Conservation (phyloP, 1,284 basidiomycete genomes). For the Ustilago nuda region DNA sequence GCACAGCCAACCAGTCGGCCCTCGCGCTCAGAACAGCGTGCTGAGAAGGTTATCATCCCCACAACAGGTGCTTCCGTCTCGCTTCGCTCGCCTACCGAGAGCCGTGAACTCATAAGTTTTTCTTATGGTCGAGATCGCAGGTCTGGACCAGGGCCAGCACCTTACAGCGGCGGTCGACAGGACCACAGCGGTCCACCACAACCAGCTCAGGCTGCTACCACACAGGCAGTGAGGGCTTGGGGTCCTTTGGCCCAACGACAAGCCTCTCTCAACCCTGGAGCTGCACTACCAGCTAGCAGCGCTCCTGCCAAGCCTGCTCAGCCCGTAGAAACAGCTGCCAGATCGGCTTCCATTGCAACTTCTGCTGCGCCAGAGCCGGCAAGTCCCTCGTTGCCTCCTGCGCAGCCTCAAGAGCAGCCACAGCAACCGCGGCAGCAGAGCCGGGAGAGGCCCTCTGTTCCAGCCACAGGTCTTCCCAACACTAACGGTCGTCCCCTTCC, state of each 20-base stretch:
- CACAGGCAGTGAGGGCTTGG: constrained; percentile 54
- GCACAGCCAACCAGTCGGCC: constrained; percentile 21
- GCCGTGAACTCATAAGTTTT: constrained; percentile 25
- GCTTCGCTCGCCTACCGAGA: constrained; percentile 44
- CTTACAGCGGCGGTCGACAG: constrained; percentile 26
- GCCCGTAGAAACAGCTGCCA: constrained; percentile 19
- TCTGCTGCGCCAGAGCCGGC: constrained; percentile 12
- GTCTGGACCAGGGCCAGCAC: constrained; percentile 14
- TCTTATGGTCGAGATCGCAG: constrained; percentile 44
- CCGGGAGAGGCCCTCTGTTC: constrained; percentile 4
- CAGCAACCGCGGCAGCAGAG: constrained; percentile 13
- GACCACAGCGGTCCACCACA: constrained; percentile 20
- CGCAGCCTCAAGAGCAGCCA: constrained; percentile 18
- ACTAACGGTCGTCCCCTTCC: constrained; percentile 37
- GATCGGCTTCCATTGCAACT: constrained; percentile 11
- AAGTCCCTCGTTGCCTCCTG: constrained; percentile 17
- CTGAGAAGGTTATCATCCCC: constrained; percentile 53
- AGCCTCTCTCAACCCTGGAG: constrained; percentile 50
- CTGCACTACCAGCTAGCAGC: constrained; percentile 21
- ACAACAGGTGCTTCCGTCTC: constrained; percentile 48
- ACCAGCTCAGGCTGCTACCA: constrained; percentile 22
- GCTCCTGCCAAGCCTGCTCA: constrained; percentile 14
- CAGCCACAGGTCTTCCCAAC: not conserved
- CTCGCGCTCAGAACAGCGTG: constrained; percentile 37
- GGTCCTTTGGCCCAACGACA: constrained; percentile 63